Percentiles rank a stretch among this genome's conserved stretches.
Evolutionary conservation across 148 eudicot species (phyloP).

Genomic region (Fagopyrum esculentum): DNA sequence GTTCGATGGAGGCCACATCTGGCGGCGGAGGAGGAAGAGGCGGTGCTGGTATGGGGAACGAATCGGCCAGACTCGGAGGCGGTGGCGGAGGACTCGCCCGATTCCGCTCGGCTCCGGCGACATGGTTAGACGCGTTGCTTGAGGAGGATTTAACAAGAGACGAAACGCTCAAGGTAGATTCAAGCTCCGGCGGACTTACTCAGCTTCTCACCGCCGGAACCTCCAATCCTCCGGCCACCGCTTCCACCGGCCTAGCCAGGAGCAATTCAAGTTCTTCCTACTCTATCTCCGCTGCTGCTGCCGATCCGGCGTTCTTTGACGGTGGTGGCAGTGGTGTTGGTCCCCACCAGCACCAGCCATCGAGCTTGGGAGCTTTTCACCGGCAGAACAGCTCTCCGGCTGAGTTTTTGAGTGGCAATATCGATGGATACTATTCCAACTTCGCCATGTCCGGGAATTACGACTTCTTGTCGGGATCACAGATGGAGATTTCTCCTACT

Average conservation of each 20-base stretch:
- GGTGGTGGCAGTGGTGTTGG: conserved; percentile 14
- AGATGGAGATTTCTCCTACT: conserved; percentile 28
- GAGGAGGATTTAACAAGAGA: conserved; percentile 36
- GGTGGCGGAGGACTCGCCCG: conserved; percentile 67
- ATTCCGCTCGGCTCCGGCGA: conserved; percentile 89
- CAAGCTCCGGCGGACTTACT: conserved; percentile 22
- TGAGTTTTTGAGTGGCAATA: conserved; percentile 44
- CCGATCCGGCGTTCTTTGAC: conserved; percentile 5
- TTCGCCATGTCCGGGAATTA: conserved; percentile 37
- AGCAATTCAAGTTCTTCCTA: background rate
- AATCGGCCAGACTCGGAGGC: conserved; percentile 19
- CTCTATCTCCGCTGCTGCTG: conserved; percentile 6
- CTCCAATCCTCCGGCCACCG: conserved; percentile 1
- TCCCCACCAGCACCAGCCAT: conserved; percentile 19
- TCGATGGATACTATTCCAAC: conserved; percentile 53
- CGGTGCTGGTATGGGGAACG: conserved; percentile 13
- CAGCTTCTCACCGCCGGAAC: conserved; percentile 34
- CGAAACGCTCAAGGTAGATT: conserved; percentile 32
- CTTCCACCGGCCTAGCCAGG: conserved; percentile 11
- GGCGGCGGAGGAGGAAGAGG: conserved; percentile 25
- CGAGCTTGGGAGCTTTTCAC: conserved; percentile 24
- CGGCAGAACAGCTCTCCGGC: conserved; percentile 88
- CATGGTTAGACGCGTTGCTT: conserved; percentile 82
- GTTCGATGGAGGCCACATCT: conserved; percentile 19
- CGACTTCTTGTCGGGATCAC: conserved; percentile 28